Evolutionary conservation across 1,139 yeast genomes (phyloP).

Genomic region (Geotrichum macrosporum): DNA sequence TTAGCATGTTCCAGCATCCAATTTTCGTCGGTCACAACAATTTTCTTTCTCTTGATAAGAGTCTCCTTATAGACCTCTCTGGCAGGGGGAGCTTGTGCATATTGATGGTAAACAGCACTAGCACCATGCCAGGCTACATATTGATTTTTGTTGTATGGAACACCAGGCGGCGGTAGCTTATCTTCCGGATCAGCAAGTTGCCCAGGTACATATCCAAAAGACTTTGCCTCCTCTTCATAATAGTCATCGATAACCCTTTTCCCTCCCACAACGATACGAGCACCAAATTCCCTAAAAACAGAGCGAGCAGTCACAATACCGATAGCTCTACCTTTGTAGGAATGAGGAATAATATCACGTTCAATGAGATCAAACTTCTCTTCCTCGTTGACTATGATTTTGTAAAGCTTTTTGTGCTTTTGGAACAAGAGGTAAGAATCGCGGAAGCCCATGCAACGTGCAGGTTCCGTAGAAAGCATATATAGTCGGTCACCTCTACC

Average conservation of each 20-base stretch:
- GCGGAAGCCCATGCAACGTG: constrained; percentile 88
- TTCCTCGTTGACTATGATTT: constrained; percentile 67
- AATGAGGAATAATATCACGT: constrained; percentile 77
- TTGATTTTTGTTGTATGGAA: constrained; percentile 46
- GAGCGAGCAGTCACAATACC: constrained; percentile 89
- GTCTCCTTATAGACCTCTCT: constrained; percentile 20
- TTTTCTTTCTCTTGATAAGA: constrained; percentile 35
- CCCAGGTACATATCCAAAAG: constrained; percentile 71
- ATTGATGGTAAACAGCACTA: constrained; percentile 41
- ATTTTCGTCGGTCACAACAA: constrained; percentile 56
- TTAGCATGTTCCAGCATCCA: constrained; percentile 87
- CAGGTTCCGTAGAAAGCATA: constrained; percentile 95
- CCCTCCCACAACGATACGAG: constrained; percentile 75
- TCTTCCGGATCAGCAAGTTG: constrained; percentile 76
- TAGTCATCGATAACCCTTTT: constrained; percentile 81
- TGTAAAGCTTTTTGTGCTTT: constrained; percentile 69
- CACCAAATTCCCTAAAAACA: constrained; percentile 88
- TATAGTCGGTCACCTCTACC: constrained; percentile 66
- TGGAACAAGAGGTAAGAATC: constrained; percentile 90
- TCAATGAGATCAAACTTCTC: constrained; percentile 81
- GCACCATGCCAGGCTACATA: constrained; percentile 54
- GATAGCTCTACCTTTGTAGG: constrained; percentile 86
- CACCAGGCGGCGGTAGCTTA: constrained; percentile 42
- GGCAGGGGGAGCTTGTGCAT: constrained; percentile 41
- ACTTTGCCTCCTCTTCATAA: constrained; percentile 70